phyloP scores from a whole-genome alignment of 2,329 filamentous ascomycete species.

The Trichophyton mentagrophytes region DNA sequence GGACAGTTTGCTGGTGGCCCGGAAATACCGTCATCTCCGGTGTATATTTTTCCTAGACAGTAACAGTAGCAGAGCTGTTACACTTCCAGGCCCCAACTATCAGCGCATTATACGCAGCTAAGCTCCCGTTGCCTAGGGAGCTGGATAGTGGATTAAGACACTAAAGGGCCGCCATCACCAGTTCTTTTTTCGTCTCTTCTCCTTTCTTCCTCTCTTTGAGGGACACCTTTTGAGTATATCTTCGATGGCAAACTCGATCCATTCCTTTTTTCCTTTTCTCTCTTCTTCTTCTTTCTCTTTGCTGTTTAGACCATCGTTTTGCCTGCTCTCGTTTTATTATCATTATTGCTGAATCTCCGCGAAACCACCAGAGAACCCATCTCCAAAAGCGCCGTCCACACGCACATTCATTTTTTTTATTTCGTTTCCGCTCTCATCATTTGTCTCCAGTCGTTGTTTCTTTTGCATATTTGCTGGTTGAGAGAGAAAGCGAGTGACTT shows the following conservation, averaged over 20 bases:
- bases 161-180: neutral
- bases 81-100: slow-evolving; percentile 1
- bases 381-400: neutral
- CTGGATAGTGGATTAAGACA: slow-evolving; percentile 3
- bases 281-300: neutral
- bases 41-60: neutral
- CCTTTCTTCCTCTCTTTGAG: neutral
- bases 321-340: neutral
- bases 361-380: neutral
- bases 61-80: slow-evolving; percentile 1
- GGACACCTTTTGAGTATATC: neutral
- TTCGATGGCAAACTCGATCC: neutral
- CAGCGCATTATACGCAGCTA: neutral
- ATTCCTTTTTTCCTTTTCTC: neutral
- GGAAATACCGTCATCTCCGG: neutral
- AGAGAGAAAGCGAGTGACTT: neutral
- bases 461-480: slow-evolving; percentile 3
- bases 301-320: neutral
- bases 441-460: slow-evolving; percentile 1
- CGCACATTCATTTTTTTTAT: neutral
- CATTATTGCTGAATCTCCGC: neutral
- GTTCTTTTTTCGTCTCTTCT: neutral
- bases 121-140: slow-evolving; percentile 3
- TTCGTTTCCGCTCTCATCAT: neutral
- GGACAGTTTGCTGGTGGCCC: neutral